phyloP scores from a whole-genome alignment of 2,329 filamentous ascomycete genomes.

The Aureobasidium sp. region DNA sequence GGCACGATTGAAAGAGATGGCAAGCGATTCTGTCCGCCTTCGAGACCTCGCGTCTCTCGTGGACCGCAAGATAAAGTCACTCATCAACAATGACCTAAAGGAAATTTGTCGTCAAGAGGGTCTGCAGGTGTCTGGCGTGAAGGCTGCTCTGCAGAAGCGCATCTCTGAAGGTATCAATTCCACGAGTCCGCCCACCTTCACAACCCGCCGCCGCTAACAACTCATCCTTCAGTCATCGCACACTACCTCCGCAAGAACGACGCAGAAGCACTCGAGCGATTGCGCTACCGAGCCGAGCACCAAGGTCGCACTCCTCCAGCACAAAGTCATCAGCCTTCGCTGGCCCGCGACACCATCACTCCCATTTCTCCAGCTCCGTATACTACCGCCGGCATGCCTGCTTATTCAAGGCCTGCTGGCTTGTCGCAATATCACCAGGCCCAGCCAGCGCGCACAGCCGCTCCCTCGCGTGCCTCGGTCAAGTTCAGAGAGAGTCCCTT shows the following conservation, averaged over 20 bases:
- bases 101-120: constrained; percentile 67
- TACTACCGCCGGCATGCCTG: background rate
- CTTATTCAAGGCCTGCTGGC: background rate
- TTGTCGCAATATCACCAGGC: background rate
- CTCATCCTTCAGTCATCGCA: constrained; percentile 30
- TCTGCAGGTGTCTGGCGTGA: constrained; percentile 72
- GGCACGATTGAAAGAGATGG: constrained; percentile 5
- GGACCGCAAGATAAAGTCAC: constrained; percentile 42
- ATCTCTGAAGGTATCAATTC: constrained; percentile 60
- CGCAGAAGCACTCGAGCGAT: constrained; percentile 27
- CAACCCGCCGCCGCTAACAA: background rate
- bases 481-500: constrained; percentile 59
- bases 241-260: constrained; percentile 28
- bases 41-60: constrained; percentile 23
- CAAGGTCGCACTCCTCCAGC: constrained; percentile 31
- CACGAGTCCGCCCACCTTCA: constrained; percentile 30
- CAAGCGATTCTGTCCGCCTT: background rate
- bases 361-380: constrained; percentile 10
- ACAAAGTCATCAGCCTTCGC: background rate
- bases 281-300: constrained; percentile 34
- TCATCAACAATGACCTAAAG: constrained; percentile 62
- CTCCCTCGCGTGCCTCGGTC: background rate
- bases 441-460: background rate
- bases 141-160: constrained; percentile 70
- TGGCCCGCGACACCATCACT: constrained; percentile 5